Conservation (phyloP, 495 filamentous ascomycete species). For the Xylaria venustula region DNA sequence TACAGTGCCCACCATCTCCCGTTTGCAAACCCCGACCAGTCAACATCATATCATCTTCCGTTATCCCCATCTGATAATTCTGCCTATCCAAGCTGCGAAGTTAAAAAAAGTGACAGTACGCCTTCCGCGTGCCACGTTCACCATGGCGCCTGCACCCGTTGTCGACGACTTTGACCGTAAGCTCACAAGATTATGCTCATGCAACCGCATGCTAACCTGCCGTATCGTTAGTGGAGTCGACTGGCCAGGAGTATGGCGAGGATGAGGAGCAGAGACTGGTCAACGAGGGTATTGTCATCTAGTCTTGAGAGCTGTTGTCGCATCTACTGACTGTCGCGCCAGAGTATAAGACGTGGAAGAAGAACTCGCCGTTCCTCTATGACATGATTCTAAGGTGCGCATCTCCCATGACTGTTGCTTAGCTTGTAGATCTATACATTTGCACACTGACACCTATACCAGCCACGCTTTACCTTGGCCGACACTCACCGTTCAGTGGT, state of each 20-base stretch:
- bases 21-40: neutral
- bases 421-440: neutral
- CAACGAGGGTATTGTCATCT: slow-evolving; percentile 70
- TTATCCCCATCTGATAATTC: too few species aligned
- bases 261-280: slow-evolving; percentile 76
- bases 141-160: slow-evolving; percentile 46
- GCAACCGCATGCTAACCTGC: slow-evolving; percentile 15
- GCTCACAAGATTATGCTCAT: slow-evolving; percentile 4
- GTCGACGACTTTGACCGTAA: slow-evolving; percentile 54
- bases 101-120: neutral
- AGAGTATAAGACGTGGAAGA: slow-evolving; percentile 99
- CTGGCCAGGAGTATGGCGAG: slow-evolving; percentile 66
- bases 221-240: slow-evolving; percentile 41
- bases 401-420: neutral
- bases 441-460: neutral
- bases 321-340: slow-evolving; percentile 19
- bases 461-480: slow-evolving; percentile 97
- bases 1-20: neutral
- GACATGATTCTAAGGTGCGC: slow-evolving; percentile 81
- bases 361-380: slow-evolving; percentile 97
- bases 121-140: slow-evolving; percentile 4
- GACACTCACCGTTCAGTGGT: slow-evolving; percentile 95
- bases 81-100: too few species aligned
- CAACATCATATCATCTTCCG: neutral
- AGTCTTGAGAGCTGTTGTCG: neutral